phyloP scores from a whole-genome alignment of 2,329 filamentous ascomycete species.

The Botrytis squamosa region DNA sequence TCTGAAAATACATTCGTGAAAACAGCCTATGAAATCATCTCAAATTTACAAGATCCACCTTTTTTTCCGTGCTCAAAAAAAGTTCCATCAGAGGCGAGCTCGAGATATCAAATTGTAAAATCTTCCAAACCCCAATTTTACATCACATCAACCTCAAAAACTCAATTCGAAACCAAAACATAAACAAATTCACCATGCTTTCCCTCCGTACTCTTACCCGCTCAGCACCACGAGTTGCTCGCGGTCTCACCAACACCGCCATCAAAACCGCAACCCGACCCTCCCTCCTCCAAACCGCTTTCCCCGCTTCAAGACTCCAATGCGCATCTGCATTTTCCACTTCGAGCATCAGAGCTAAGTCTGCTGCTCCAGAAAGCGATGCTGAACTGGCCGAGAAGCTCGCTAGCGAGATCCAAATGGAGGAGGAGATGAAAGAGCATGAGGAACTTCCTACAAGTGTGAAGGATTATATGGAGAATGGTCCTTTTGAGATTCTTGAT shows the following conservation, averaged over 20 bases:
- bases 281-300: slow-evolving; percentile 36
- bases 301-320: slow-evolving; percentile 34
- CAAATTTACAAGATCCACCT: slow-evolving; percentile 22
- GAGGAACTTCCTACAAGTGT: slow-evolving; percentile 73
- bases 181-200: slow-evolving; percentile 53
- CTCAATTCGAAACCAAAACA: slow-evolving; percentile 17
- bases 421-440: slow-evolving; percentile 72
- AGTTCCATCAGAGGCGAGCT: slow-evolving; percentile 19
- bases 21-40: slow-evolving; percentile 7
- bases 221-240: slow-evolving; percentile 62
- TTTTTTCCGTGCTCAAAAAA: slow-evolving; percentile 24
- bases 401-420: slow-evolving; percentile 77
- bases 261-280: slow-evolving; percentile 44
- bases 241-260: slow-evolving; percentile 55
- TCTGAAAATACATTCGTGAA: neutral
- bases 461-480: slow-evolving; percentile 85
- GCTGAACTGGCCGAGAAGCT: slow-evolving; percentile 85
- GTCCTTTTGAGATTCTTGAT: slow-evolving; percentile 80
- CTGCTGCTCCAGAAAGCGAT: slow-evolving; percentile 53
- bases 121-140: slow-evolving; percentile 13
- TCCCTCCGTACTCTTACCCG: slow-evolving; percentile 65
- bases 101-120: neutral
- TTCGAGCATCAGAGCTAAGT: slow-evolving; percentile 44
- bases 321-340: slow-evolving; percentile 41
- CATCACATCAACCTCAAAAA: slow-evolving; percentile 24